Evolutionary conservation across 805 yeast species (phyloP).

Genomic region (Ogataea minuta): DNA sequence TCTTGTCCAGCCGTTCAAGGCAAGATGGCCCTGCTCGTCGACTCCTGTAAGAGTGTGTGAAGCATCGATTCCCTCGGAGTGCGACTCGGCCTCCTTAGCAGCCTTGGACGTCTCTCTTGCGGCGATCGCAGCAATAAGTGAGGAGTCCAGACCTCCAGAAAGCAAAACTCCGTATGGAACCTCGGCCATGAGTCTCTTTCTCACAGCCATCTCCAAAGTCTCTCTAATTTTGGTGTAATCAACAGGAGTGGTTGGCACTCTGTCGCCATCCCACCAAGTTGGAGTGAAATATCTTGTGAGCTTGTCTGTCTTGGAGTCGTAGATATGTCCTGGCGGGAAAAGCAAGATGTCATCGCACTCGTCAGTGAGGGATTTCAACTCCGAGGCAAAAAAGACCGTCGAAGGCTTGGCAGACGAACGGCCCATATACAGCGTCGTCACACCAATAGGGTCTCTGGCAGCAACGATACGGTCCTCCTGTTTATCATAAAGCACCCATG

Average conservation of each 20-base stretch:
- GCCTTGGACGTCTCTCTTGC: slow-evolving; percentile 92
- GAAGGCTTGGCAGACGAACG: slow-evolving; percentile 64
- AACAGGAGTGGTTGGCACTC: slow-evolving; percentile 72
- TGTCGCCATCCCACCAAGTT: slow-evolving; percentile 85
- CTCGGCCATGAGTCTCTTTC: slow-evolving; percentile 99
- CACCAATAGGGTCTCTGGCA: slow-evolving; percentile 98
- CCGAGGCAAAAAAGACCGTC: slow-evolving; percentile 88
- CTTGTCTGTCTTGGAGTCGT: slow-evolving; percentile 86
- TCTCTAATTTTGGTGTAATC: slow-evolving; percentile 73
- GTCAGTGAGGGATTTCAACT: slow-evolving; percentile 88
- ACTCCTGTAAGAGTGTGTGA: slow-evolving; percentile 83
- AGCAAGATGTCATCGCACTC: slow-evolving; percentile 91
- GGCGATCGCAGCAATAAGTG: slow-evolving; percentile 94
- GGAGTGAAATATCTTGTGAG: slow-evolving; percentile 88
- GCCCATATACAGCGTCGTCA: slow-evolving; percentile 96
- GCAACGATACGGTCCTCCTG: slow-evolving; percentile 85
- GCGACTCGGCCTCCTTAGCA: slow-evolving; percentile 44
- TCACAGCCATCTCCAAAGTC: slow-evolving; percentile 86
- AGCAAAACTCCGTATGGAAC: slow-evolving; percentile 97
- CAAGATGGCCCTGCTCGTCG: slow-evolving; percentile 82
- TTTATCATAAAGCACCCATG: slow-evolving; percentile 87
- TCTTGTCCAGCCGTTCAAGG: slow-evolving; percentile 69
- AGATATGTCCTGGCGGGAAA: slow-evolving; percentile 98
- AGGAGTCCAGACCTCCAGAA: slow-evolving; percentile 97
- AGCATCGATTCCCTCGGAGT: slow-evolving; percentile 54